Evolutionary conservation across 78 protist species (phyloP), one percentile per base, ranked within the genome.

Genomic region (Chrysochromulina parva): DNA sequence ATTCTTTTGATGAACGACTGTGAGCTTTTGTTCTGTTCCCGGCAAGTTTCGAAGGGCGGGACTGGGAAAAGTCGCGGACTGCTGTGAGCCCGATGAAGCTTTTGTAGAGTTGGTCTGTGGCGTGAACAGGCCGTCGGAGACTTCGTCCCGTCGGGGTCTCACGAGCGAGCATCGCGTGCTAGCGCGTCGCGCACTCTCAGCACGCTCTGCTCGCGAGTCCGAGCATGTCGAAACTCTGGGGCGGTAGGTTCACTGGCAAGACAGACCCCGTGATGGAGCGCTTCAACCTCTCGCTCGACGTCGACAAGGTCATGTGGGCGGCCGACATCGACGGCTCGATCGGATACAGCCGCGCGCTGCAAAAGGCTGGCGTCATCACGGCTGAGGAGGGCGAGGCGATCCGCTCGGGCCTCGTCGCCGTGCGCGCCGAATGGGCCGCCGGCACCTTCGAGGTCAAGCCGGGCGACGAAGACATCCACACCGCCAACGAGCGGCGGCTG

Each of bases 391-490:
- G 84, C 48, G n/a, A 0, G 22, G 3, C 17, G 50, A n/a, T 95
- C 14, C 67, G 53, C 17, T 60, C 4, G 19, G 97, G 97, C 62
- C 91, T 95, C 14, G 38, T n/a, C 13, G 19, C 4, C 28, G 95
- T 92, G 81, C 24, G 60, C 4, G 47, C 4, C 55, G 92, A 82
- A 62, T 94, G 96, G 96, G 48, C 2, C 17, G 47, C 11, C 16
- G 94, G 94, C 38, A 62, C 20, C 28, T 92, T 94, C 52, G 84
- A 22, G 17, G 84, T 93, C 58, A 26, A 88, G 47, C n/a, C 1
- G 17, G 88, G 92, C 10, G 97, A 95, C 74, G 97, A 95, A 81
- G 97, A 95, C 86, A 95, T 95, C 53, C 97, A 95, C 92, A 94
- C 96, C 16, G 97, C 97, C 57, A 95, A 95, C 91, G 97, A 95